Percentiles rank a stretch among this genome's conserved stretches.
These are phyloP conservation scores for Sclerotinia spermophila DNA, from an alignment of 2,329 filamentous ascomycete genomes.

Conservation along the genomic window DNA sequence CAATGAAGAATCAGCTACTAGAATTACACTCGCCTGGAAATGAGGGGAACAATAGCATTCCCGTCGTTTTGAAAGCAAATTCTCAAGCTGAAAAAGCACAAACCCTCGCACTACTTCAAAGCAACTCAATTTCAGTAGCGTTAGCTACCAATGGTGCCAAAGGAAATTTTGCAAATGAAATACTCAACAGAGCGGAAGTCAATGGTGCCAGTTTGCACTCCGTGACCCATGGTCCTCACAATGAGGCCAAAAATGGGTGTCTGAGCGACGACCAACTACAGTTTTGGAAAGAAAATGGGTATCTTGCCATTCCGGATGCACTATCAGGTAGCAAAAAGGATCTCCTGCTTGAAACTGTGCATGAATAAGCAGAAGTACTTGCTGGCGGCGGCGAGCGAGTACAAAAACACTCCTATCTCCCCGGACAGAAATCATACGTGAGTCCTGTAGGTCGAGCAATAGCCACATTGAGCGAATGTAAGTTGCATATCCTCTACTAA, in stretches of 20 bases:
- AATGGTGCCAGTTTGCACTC: background rate
- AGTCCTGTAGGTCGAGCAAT: constrained; percentile 2
- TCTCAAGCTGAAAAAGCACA: background rate
- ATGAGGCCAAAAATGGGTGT: background rate
- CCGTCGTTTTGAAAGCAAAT: background rate
- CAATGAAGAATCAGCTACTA: background rate
- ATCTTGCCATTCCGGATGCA: background rate
- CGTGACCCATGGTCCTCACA: accelerated
- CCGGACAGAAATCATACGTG: background rate
- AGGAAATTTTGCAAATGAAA: too few relatives aligned
- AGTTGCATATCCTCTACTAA: background rate
- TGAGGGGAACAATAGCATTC: background rate
- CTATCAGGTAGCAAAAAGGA: background rate
- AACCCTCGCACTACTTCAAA: background rate
- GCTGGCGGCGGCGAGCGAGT: background rate
- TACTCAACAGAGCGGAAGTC: background rate
- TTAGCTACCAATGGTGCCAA: background rate
- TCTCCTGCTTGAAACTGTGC: background rate
- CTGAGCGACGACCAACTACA: constrained; percentile 3
- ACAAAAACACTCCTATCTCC: constrained; percentile 6
- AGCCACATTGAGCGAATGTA: background rate
- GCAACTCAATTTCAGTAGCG: background rate
- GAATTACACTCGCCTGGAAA: background rate
- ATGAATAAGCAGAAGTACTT: background rate
- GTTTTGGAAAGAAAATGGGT: constrained; percentile 12